phyloP scores from a whole-genome alignment of 179 eudicot genomes.

The Spinacia oleracea region DNA sequence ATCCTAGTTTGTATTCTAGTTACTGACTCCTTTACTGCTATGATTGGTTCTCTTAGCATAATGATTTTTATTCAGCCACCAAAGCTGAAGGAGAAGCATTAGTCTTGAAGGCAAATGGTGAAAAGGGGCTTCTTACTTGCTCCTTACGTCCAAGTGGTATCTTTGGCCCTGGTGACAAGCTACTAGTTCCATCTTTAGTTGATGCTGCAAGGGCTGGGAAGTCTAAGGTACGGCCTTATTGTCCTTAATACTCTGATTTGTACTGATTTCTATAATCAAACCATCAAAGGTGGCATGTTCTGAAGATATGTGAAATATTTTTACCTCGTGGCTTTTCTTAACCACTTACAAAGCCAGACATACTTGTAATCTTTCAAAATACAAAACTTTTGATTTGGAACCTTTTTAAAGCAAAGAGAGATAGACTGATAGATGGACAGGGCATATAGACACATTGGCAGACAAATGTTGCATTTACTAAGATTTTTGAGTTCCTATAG shows the following conservation, averaged over 20 bases:
- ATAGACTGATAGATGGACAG: background rate
- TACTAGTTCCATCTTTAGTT: constrained; percentile 88
- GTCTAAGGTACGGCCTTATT: constrained; percentile 60
- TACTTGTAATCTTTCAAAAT: background rate
- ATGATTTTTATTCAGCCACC: constrained; percentile 89
- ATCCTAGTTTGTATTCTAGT: background rate
- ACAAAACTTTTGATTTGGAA: background rate
- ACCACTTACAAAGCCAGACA: background rate
- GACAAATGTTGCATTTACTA: background rate
- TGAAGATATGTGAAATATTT: background rate
- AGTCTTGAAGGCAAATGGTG: constrained; percentile 83
- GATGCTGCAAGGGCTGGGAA: constrained; percentile 95
- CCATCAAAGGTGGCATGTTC: background rate
- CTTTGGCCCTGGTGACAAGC: constrained; percentile 97
- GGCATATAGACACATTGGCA: background rate
- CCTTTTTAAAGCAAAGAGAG: background rate
- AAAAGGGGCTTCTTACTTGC: constrained; percentile 84
- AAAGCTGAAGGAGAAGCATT: constrained; percentile 94
- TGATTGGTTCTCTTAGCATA: constrained; percentile 55
- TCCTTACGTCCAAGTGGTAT: constrained; percentile 94
- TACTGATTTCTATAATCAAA: background rate
- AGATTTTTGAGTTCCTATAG: background rate
- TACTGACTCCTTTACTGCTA: constrained; percentile 1
- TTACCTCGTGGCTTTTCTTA: background rate
- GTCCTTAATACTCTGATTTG: background rate